phyloP scores from a whole-genome alignment of 2,329 filamentous ascomycete species.

The Aspergillus sp. region DNA sequence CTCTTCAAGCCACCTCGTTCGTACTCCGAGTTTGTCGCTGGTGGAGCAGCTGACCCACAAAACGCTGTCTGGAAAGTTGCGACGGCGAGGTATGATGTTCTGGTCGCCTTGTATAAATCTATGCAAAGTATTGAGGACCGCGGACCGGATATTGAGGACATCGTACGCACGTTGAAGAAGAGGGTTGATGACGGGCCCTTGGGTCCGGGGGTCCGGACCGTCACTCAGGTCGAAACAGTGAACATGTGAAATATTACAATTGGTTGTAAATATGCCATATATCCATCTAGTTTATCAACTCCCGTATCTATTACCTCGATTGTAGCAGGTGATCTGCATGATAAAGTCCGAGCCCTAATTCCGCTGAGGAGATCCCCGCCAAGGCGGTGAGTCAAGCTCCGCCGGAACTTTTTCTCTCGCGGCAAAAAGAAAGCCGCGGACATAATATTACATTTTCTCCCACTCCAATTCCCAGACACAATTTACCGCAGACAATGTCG shows the following conservation, averaged over 20 bases:
- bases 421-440: not conserved
- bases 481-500: slow-evolving; percentile 32
- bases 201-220: slow-evolving; percentile 35
- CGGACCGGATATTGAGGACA: slow-evolving; percentile 39
- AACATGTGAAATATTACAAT: slow-evolving; percentile 26
- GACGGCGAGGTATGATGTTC: slow-evolving; percentile 57
- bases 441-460: not conserved
- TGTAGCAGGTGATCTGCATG: not conserved
- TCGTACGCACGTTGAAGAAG: slow-evolving; percentile 39
- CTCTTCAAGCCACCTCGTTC: slow-evolving; percentile 58
- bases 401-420: slow-evolving; percentile 24
- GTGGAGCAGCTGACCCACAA: slow-evolving; percentile 56
- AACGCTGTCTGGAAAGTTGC: slow-evolving; percentile 59
- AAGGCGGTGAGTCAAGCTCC: slow-evolving; percentile 26
- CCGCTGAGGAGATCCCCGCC: not conserved
- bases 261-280: not conserved
- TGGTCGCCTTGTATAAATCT: slow-evolving; percentile 49
- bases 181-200: slow-evolving; percentile 44
- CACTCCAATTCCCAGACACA: not conserved
- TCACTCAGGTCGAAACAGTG: slow-evolving; percentile 37
- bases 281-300: no score
- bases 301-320: not conserved
- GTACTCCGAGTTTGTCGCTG: slow-evolving; percentile 58
- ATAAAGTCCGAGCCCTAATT: not conserved
- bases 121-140: slow-evolving; percentile 40